A percentile compares a stretch with the other conserved stretches of the same genome.
These are phyloP conservation scores for Cryptosporidium sp. DNA, from an alignment of 169 alveolate genomes.

Conservation along the genomic window DNA sequence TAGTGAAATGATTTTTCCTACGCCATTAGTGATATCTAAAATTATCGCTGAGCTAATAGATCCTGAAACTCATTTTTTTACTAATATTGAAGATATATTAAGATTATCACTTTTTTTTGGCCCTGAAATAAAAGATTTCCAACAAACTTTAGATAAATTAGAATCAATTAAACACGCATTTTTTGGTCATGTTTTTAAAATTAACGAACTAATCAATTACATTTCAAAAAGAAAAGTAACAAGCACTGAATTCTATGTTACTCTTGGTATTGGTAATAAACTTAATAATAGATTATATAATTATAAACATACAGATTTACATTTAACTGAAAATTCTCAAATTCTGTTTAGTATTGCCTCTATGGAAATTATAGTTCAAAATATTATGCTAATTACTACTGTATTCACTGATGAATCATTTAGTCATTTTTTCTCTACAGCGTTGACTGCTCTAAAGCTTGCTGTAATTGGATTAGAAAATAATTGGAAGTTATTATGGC, in stretches of 20 bases:
- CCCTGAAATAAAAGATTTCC: background rate
- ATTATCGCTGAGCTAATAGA: conserved; percentile 18
- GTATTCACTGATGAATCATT: conserved; percentile 5
- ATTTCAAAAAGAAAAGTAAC: background rate
- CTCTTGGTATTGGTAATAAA: background rate
- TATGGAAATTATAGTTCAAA: background rate
- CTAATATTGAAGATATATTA: background rate
- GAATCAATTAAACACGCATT: conserved; percentile 1
- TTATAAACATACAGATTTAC: background rate
- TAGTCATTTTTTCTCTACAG: background rate
- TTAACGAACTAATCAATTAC: background rate
- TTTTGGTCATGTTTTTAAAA: conserved; percentile 15
- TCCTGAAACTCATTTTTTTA: conserved; percentile 4
- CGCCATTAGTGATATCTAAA: conserved; percentile 17
- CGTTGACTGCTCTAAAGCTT: background rate
- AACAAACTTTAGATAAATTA: background rate
- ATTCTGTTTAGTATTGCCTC: background rate
- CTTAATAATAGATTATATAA: background rate
- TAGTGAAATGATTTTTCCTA: conserved; percentile 15
- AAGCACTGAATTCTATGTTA: background rate
- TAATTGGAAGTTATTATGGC: conserved; percentile 38
- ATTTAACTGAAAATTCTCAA: background rate
- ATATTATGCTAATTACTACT: conserved; percentile 4
- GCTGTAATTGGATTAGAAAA: conserved; percentile 7
- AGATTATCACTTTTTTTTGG: conserved; percentile 52